A percentile compares a stretch with the other conserved stretches of the same genome.
phyloP scores from a whole-genome alignment of 768 basidiomycete species.

The Boletus subcaerulescens region DNA sequence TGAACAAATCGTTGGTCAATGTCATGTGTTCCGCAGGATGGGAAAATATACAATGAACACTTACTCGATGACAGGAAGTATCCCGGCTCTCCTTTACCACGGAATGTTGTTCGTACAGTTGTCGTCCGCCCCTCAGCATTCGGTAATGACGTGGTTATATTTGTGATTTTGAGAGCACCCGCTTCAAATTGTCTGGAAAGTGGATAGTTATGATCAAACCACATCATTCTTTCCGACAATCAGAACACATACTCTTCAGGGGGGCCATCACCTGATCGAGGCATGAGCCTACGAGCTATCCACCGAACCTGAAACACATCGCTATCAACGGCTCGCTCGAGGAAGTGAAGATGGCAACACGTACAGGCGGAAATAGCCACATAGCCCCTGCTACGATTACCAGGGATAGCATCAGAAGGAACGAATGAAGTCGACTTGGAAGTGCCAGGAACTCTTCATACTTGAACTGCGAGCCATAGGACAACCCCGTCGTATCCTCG shows the following conservation, averaged over 20 bases:
- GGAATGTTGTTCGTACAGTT: conserved; percentile 55
- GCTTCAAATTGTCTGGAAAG: conserved; percentile 49
- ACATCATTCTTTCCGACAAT: neutral
- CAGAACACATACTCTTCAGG: conserved; percentile 49
- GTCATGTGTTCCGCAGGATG: neutral
- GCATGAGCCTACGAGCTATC: conserved; percentile 49
- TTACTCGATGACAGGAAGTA: conserved; percentile 37
- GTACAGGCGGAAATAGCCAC: conserved; percentile 36
- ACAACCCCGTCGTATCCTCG: conserved; percentile 15
- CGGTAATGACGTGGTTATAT: conserved; percentile 63
- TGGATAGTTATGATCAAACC: neutral
- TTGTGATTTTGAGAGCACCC: conserved; percentile 62
- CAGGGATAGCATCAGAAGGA: conserved; percentile 38
- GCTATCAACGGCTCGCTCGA: neutral
- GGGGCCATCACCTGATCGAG: conserved; percentile 60
- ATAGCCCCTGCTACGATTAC: conserved; percentile 24
- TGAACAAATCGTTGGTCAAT: conserved; percentile 1
- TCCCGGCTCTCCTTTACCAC: conserved; percentile 74
- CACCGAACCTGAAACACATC: conserved; percentile 42
- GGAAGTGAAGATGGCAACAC: conserved; percentile 11
- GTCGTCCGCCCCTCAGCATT: conserved; percentile 38
- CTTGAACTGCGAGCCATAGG: conserved; percentile 69
- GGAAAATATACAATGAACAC: neutral
- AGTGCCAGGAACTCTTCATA: conserved; percentile 70
- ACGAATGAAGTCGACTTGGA: conserved; percentile 38